Percentiles rank a stretch among this genome's conserved stretches.
These are phyloP conservation scores for Lactifluus rugatus DNA, from an alignment of 768 basidiomycete genomes.

Conservation along the genomic window DNA sequence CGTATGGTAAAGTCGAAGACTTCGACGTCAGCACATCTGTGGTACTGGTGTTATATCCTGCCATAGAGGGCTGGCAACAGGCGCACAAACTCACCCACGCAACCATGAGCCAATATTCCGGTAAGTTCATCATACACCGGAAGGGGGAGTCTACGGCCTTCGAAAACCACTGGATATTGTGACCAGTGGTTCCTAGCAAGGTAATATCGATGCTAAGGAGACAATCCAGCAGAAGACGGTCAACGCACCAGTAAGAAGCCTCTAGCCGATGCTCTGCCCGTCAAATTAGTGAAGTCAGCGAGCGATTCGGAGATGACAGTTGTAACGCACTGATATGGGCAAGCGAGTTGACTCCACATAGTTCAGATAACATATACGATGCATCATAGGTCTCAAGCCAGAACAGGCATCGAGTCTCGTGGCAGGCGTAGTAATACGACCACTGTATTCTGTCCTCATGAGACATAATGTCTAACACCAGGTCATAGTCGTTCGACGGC, in stretches of 20 bases:
- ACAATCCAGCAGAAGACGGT: neutral
- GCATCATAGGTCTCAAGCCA: constrained; percentile 41
- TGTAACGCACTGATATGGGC: constrained; percentile 17
- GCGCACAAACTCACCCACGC: constrained; percentile 29
- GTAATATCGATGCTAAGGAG: neutral
- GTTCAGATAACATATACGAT: constrained; percentile 24
- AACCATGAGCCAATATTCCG: constrained; percentile 31
- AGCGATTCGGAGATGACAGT: neutral
- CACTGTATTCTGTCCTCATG: constrained; percentile 22
- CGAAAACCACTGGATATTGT: constrained; percentile 21
- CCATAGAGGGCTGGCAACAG: neutral
- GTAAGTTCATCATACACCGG: constrained; percentile 25
- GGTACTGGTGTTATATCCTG: neutral
- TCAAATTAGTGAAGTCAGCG: neutral
- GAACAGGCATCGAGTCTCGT: constrained; percentile 37
- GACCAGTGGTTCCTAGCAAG: constrained; percentile 23
- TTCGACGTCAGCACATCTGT: constrained; percentile 10
- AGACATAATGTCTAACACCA: constrained; percentile 21
- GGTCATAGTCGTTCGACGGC: constrained; percentile 20
- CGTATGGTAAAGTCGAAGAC: constrained; percentile 14
- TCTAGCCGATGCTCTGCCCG: constrained; percentile 20
- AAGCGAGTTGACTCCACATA: constrained; percentile 4
- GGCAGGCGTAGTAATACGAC: constrained; percentile 45
- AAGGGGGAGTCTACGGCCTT: neutral
- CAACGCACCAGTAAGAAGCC: constrained; percentile 21